These are phyloP conservation scores for Huntiella decipiens DNA, from an alignment of 2,329 filamentous ascomycete species.

Conservation along the genomic window DNA sequence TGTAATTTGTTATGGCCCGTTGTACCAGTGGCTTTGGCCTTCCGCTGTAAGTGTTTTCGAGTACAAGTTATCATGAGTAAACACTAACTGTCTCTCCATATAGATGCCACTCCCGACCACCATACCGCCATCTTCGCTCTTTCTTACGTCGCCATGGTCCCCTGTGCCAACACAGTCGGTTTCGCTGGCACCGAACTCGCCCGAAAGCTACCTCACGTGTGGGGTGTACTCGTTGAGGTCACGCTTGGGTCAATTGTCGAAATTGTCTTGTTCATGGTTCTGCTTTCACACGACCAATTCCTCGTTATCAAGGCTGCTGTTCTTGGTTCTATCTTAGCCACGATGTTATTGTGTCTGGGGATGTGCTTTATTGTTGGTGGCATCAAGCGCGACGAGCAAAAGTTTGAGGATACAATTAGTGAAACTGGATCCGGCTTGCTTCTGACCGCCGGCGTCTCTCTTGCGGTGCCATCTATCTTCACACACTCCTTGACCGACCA, in stretches of 20 bases:
- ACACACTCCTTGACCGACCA: conserved; percentile 23
- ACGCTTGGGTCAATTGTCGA: conserved; percentile 55
- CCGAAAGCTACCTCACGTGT: conserved; percentile 55
- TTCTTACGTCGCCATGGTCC: conserved; percentile 30
- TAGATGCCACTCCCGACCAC: conserved; percentile 18
- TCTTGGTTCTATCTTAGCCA: conserved; percentile 65
- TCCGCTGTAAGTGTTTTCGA: conserved; percentile 14
- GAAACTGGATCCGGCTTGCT: conserved; percentile 64
- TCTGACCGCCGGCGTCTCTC: conserved; percentile 39
- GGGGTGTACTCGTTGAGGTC: conserved; percentile 42
- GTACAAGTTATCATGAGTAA: not conserved
- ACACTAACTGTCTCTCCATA: not conserved
- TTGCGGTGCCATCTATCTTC: conserved; percentile 35
- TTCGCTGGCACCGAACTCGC: conserved; percentile 48
- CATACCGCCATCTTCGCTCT: conserved; percentile 27
- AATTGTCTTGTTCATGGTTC: conserved; percentile 63
- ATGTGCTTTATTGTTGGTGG: conserved; percentile 66
- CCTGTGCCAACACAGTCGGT: conserved; percentile 29
- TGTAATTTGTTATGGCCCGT: conserved; percentile 31
- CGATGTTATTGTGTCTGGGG: conserved; percentile 61
- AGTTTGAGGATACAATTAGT: conserved; percentile 55
- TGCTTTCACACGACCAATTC: conserved; percentile 37
- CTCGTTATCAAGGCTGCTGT: conserved; percentile 71
- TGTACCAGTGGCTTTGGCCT: conserved; percentile 25
- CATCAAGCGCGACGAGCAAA: conserved; percentile 44